phyloP scores from a whole-genome alignment of 192 early-diverging fungal species.

The Jimgerdemannia flammicorona region DNA sequence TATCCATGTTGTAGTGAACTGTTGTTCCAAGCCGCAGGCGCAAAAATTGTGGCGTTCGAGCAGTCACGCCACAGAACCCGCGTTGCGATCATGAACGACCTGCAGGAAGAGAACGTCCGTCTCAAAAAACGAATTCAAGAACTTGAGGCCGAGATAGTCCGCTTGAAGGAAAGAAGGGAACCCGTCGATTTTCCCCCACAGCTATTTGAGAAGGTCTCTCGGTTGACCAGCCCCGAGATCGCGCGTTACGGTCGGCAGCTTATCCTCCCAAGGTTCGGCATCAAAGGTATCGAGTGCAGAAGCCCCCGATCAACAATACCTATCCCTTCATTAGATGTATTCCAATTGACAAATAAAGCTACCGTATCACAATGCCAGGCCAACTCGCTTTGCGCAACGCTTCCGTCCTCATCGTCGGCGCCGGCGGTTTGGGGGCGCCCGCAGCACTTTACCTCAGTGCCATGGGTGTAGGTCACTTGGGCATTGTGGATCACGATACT shows the following conservation, averaged over 20 bases:
- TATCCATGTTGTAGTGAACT: too few species aligned
- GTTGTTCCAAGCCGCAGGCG: too few species aligned
- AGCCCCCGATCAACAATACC: background rate
- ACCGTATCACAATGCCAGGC: slow-evolving; percentile 33
- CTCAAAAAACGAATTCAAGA: slow-evolving; percentile 10
- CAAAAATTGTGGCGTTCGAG: too few species aligned
- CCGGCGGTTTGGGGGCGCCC: slow-evolving; percentile 93
- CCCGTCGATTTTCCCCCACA: background rate
- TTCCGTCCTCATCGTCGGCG: slow-evolving; percentile 82
- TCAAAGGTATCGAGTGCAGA: slow-evolving; percentile 41
- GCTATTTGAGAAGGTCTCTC: slow-evolving; percentile 24
- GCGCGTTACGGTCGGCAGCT: slow-evolving; percentile 83
- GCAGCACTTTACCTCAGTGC: slow-evolving; percentile 85
- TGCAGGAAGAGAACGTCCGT: slow-evolving; percentile 16
- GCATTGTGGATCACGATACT: slow-evolving; percentile 89
- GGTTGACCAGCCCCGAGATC: slow-evolving; percentile 68
- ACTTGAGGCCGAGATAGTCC: slow-evolving; percentile 6
- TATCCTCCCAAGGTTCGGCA: slow-evolving; percentile 74
- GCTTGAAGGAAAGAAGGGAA: background rate
- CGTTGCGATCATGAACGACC: background rate
- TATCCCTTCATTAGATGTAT: background rate
- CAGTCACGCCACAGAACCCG: too few species aligned
- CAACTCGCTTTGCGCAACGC: slow-evolving; percentile 73
- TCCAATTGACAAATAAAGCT: background rate
- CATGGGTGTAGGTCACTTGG: slow-evolving; percentile 83